phyloP scores from a whole-genome alignment of 2,329 filamentous ascomycete species.

The Setomelanomma holmii region DNA sequence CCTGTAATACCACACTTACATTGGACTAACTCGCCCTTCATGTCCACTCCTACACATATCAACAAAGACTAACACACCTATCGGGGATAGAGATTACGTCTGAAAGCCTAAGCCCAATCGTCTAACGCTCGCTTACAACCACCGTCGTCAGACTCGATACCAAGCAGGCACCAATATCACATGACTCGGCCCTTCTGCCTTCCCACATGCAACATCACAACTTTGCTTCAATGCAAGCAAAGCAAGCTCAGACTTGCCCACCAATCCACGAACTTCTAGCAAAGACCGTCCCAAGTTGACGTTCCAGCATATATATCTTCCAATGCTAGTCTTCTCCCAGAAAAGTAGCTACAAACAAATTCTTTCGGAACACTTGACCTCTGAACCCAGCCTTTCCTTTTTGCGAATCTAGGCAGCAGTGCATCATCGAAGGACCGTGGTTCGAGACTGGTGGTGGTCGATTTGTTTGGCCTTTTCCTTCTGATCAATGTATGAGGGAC shows the following conservation, averaged over 20 bases:
- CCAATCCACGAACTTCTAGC: no score
- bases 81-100: no score
- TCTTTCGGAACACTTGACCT: not conserved
- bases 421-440: not conserved
- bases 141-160: not conserved
- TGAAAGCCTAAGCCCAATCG: no score
- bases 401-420: not conserved
- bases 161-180: not conserved
- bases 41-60: no score
- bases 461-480: no score
- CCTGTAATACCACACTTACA: no score
- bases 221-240: not conserved
- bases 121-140: no score
- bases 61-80: no score
- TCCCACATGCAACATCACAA: not conserved
- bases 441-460: not conserved
- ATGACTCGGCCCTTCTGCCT: not conserved
- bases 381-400: not conserved
- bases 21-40: no score
- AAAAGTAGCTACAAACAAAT: constrained; percentile 1
- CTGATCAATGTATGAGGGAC: no score
- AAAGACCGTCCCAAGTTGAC: no score
- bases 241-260: no score
- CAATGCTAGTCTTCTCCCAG: not conserved
- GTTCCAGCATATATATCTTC: not conserved